phyloP scores from a whole-genome alignment of 352 stramenopile genomes.

The Phytophthora fragariae region DNA sequence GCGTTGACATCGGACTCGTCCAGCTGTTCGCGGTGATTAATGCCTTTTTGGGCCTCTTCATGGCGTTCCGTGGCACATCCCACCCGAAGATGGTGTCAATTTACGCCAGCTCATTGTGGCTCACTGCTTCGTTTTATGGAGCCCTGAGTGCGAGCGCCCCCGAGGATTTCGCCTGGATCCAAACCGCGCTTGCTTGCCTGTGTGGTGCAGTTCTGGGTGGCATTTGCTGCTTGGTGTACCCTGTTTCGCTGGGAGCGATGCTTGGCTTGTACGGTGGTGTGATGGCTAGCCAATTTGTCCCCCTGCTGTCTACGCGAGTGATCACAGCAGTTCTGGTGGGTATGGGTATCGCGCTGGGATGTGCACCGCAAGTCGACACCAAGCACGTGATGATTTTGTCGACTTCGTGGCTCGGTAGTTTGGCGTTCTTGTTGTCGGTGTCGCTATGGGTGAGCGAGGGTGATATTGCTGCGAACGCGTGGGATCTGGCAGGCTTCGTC shows the following conservation, averaged over 20 bases:
- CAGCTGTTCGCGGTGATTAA: constrained; percentile 70
- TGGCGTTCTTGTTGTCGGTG: constrained; percentile 73
- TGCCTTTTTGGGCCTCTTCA: constrained; percentile 55
- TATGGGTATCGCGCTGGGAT: constrained; percentile 52
- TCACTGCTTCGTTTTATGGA: constrained; percentile 78
- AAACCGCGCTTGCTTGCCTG: constrained; percentile 67
- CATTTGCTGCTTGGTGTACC: constrained; percentile 67
- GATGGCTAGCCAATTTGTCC: constrained; percentile 73
- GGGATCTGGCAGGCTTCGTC: constrained; percentile 71
- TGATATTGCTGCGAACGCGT: constrained; percentile 70
- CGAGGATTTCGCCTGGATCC: constrained; percentile 72
- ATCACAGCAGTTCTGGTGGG: constrained; percentile 57
- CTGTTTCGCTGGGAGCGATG: constrained; percentile 64
- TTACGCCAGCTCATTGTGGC: constrained; percentile 68
- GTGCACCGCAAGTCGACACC: constrained; percentile 41
- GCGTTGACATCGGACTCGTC: constrained; percentile 52
- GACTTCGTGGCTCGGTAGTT: constrained; percentile 71
- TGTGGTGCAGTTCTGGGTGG: constrained; percentile 79
- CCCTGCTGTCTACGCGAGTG: constrained; percentile 63
- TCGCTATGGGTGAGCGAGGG: constrained; percentile 75
- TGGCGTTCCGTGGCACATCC: constrained; percentile 64
- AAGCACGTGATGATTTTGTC: constrained; percentile 77
- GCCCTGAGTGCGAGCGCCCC: constrained; percentile 59
- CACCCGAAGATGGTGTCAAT: constrained; percentile 60
- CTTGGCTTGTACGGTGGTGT: constrained; percentile 73